Percentiles rank a stretch among this genome's conserved stretches.
phyloP scores from a whole-genome alignment of 441 rosid species.

The Gossypium gossypioides region DNA sequence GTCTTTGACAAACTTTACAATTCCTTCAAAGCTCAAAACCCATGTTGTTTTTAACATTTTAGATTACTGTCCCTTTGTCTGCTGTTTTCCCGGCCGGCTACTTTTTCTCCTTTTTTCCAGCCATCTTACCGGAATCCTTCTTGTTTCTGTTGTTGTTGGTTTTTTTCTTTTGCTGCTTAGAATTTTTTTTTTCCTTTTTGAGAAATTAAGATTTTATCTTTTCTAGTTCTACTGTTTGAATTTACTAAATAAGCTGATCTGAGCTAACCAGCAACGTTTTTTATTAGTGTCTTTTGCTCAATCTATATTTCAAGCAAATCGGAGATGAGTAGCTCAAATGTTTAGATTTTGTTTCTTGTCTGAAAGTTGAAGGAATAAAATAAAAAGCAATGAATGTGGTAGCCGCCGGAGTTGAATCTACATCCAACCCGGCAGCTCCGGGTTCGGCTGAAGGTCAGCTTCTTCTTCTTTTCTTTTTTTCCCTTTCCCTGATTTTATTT shows the following conservation, averaged over 20 bases:
- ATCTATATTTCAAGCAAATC: neutral
- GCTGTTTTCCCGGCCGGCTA: neutral
- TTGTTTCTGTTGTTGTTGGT: no score
- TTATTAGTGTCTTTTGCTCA: neutral
- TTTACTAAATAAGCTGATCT: conserved; percentile 19
- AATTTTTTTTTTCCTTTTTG: neutral
- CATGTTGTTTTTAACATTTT: neutral
- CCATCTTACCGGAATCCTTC: neutral
- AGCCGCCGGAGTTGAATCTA: conserved; percentile 27
- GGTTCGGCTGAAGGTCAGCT: conserved; percentile 33
- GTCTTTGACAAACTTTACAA: conserved; percentile 21
- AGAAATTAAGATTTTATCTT: neutral
- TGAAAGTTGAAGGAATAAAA: neutral
- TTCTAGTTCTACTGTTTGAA: neutral
- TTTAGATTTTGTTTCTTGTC: neutral
- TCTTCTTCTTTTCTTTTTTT: neutral
- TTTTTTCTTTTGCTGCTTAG: neutral
- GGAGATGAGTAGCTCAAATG: conserved; percentile 6
- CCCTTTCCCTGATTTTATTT: neutral
- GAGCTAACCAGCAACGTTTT: neutral
- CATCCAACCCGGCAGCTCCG: conserved; percentile 11
- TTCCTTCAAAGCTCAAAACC: neutral
- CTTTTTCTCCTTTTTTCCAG: neutral
- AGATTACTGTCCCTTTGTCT: neutral
- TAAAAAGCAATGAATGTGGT: conserved; percentile 30